Conservation (phyloP, 2,329 filamentous ascomycete species). For the Hansfordia pulvinata region DNA sequence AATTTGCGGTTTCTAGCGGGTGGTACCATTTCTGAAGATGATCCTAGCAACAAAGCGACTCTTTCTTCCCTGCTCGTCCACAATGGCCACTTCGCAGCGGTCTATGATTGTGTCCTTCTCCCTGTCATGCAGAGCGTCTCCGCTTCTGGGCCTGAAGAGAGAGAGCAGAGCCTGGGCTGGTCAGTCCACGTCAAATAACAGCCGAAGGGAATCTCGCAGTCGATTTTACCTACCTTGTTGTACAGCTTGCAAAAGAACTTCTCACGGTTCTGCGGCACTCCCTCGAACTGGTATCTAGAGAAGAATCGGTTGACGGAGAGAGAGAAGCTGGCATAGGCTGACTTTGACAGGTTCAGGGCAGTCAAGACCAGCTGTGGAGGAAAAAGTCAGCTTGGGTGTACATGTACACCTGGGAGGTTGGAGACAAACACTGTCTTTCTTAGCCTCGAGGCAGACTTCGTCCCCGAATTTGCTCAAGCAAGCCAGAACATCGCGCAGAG, state of each 20-base stretch:
- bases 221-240: slow-evolving; percentile 53
- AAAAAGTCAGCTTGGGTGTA: slow-evolving; percentile 5
- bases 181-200: slow-evolving; percentile 2
- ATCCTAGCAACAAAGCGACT: slow-evolving; percentile 66
- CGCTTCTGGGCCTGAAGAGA: slow-evolving; percentile 55
- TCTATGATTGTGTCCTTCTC: slow-evolving; percentile 61
- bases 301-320: slow-evolving; percentile 59
- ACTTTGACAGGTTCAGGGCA: slow-evolving; percentile 67
- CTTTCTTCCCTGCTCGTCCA: slow-evolving; percentile 56
- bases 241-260: slow-evolving; percentile 65
- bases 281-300: slow-evolving; percentile 54
- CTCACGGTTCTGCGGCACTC: slow-evolving; percentile 32
- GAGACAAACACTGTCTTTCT: slow-evolving; percentile 45
- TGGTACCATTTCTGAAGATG: slow-evolving; percentile 54
- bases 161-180: slow-evolving; percentile 50
- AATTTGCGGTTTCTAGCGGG: neutral
- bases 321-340: slow-evolving; percentile 61
- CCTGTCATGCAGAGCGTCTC: slow-evolving; percentile 40
- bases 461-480: slow-evolving; percentile 74
- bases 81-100: slow-evolving; percentile 58
- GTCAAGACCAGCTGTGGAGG: slow-evolving; percentile 51
- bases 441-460: slow-evolving; percentile 61
- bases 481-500: slow-evolving; percentile 58
- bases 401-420: neutral
- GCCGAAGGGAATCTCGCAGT: too few relatives aligned